These are phyloP conservation scores for Xylaria polymorpha DNA, from an alignment of 2,329 filamentous ascomycete species.

Conservation along the genomic window DNA sequence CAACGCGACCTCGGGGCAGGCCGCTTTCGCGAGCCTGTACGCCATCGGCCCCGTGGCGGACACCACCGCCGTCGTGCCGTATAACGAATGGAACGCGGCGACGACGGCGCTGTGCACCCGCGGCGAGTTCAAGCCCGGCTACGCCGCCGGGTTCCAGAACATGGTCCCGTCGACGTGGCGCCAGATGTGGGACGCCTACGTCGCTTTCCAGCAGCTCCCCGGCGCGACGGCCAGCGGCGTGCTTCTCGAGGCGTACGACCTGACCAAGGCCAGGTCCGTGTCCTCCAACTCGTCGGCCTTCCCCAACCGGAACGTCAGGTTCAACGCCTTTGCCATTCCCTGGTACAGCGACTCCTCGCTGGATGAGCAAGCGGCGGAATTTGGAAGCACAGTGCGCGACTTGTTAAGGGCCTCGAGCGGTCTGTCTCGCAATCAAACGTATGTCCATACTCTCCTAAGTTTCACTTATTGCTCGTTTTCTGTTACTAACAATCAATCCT, in stretches of 20 bases:
- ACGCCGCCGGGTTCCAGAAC: constrained; percentile 22
- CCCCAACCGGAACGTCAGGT: constrained; percentile 51
- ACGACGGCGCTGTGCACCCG: constrained; percentile 12
- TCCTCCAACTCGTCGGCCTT: constrained; percentile 43
- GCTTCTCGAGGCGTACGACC: constrained; percentile 29
- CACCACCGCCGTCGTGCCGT: constrained; percentile 24
- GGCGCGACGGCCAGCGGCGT: constrained; percentile 22
- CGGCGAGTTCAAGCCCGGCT: constrained; percentile 32
- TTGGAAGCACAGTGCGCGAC: constrained; percentile 43
- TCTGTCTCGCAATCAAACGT: constrained; percentile 25
- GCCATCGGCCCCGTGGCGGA: constrained; percentile 31
- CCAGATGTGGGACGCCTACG: constrained; percentile 28
- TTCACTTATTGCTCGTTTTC: not conserved
- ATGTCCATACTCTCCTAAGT: constrained; percentile 25
- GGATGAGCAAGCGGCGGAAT: constrained; percentile 51
- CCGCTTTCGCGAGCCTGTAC: constrained; percentile 27
- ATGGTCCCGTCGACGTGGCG: constrained; percentile 33
- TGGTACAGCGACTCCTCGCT: constrained; percentile 54
- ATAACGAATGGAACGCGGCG: constrained; percentile 32
- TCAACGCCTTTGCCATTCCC: constrained; percentile 53
- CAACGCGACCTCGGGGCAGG: constrained; percentile 10
- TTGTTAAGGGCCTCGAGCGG: constrained; percentile 6
- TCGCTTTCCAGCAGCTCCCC: constrained; percentile 26
- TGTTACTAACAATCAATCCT: constrained; percentile 1
- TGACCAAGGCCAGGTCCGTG: constrained; percentile 40